phyloP scores from a whole-genome alignment of 805 yeast genomes.

The Zygotorulaspora danielsina region DNA sequence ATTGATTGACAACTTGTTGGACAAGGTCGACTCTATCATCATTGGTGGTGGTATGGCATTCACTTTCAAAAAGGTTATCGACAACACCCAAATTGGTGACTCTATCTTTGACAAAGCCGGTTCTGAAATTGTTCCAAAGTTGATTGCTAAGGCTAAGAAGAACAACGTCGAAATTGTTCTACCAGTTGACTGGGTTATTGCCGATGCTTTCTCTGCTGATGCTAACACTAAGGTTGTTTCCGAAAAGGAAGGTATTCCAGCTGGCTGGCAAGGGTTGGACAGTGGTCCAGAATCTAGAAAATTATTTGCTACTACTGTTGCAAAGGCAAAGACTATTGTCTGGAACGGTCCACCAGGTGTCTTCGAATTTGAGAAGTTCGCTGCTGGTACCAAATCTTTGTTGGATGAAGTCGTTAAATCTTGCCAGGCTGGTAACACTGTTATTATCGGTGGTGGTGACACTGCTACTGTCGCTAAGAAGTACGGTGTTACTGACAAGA shows the following conservation, averaged over 20 bases:
- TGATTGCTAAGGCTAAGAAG: constrained; percentile 93
- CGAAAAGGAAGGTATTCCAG: constrained; percentile 89
- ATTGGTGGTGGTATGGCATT: constrained; percentile 99
- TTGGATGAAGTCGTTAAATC: constrained; percentile 85
- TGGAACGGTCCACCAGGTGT: constrained; percentile 99
- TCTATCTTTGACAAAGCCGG: constrained; percentile 93
- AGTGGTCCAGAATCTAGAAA: constrained; percentile 85
- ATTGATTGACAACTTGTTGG: constrained; percentile 92
- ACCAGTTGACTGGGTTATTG: constrained; percentile 95
- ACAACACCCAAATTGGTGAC: constrained; percentile 82
- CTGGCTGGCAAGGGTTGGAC: constrained; percentile 93
- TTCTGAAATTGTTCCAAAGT: constrained; percentile 87
- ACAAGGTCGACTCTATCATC: constrained; percentile 91
- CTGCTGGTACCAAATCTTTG: constrained; percentile 86
- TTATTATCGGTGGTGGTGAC: constrained; percentile 97
- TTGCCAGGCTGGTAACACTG: constrained; percentile 84
- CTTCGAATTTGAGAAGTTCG: constrained; percentile 91
- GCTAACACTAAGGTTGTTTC: constrained; percentile 83
- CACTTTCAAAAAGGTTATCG: constrained; percentile 93
- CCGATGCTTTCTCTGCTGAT: constrained; percentile 88
- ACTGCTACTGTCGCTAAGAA: constrained; percentile 99
- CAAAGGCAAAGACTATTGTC: constrained; percentile 93
- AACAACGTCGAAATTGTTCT: constrained; percentile 89
- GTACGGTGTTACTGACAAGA: constrained; percentile 92
- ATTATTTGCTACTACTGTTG: constrained; percentile 76